Evolutionary conservation across 371 early-diverging fungal species (phyloP).

Genomic region (Mucor mucedo): DNA sequence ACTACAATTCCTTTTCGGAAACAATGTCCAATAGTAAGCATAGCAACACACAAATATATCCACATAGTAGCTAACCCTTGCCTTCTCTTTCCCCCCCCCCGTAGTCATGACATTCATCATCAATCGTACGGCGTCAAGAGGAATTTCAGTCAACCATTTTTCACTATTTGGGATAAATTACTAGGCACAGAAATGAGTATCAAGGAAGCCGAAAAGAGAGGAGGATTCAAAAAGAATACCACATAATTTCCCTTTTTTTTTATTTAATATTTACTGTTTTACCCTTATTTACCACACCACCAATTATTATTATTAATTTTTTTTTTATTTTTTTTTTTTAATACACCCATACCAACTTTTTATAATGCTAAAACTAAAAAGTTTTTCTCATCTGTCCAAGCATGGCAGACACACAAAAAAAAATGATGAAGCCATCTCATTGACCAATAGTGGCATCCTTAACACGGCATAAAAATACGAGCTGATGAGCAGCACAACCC

Average conservation of each 20-base stretch:
- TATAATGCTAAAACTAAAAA: too few species aligned
- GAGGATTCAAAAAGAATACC: constrained; percentile 7
- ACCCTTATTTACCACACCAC: background rate
- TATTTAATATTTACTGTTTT: background rate
- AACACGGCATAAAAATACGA: too few species aligned
- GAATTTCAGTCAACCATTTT: constrained; percentile 76
- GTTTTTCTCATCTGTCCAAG: too few species aligned
- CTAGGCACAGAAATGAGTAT: constrained; percentile 37
- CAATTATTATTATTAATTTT: background rate
- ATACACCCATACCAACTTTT: background rate
- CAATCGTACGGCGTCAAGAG: constrained; percentile 69
- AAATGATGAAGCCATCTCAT: too few species aligned
- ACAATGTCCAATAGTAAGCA: constrained; percentile 75
- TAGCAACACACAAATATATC: background rate
- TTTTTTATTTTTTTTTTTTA: too few species aligned
- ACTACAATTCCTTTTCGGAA: constrained; percentile 64
- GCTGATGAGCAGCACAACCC: too few species aligned
- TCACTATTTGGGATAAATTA: constrained; percentile 75
- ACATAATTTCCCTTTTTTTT: background rate
- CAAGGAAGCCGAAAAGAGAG: constrained; percentile 24
- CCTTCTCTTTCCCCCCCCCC: too few species aligned
- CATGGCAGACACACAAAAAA: too few species aligned
- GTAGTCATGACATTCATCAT: constrained; percentile 73
- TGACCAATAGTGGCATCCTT: too few species aligned
- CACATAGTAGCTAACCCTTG: too few species aligned